A percentile compares a stretch with the other conserved stretches of the same genome.
Conservation (phyloP, 2,329 filamentous ascomycete species). For the Neoarthrinium moseri region DNA sequence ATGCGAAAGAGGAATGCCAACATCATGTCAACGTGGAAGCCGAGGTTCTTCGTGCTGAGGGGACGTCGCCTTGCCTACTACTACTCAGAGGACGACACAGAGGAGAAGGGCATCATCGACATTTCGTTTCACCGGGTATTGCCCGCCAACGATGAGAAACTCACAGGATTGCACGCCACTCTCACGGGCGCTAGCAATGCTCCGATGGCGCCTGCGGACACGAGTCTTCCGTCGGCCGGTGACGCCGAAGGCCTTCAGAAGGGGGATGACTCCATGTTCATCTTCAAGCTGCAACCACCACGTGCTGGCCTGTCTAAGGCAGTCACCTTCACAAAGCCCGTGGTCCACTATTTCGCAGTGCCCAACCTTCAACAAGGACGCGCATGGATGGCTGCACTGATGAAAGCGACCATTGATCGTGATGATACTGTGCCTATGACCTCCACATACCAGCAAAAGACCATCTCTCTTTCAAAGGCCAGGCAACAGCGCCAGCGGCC, state of each 20-base stretch:
- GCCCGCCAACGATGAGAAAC: conserved; percentile 84
- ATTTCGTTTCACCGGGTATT: conserved; percentile 98
- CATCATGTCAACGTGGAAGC: conserved; percentile 97
- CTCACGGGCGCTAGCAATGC: conserved; percentile 81
- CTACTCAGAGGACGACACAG: conserved; percentile 87
- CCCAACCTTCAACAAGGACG: conserved; percentile 85
- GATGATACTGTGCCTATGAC: conserved; percentile 78
- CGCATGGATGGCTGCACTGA: conserved; percentile 96
- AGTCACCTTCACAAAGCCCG: conserved; percentile 96
- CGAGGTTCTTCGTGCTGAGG: conserved; percentile 90
- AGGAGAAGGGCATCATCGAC: conserved; percentile 94
- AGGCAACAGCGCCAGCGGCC: conserved; percentile 85
- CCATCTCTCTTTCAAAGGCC: conserved; percentile 88
- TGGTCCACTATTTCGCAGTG: conserved; percentile 96
- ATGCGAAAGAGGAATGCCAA: conserved; percentile 99
- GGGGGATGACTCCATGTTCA: conserved; percentile 77
- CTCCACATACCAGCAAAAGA: conserved; percentile 95
- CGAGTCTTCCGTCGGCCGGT: conserved; percentile 44
- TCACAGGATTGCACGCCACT: conserved; percentile 88
- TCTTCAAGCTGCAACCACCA: conserved; percentile 95
- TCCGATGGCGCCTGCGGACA: conserved; percentile 52
- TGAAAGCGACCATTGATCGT: conserved; percentile 98
- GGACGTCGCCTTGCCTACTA: conserved; percentile 92
- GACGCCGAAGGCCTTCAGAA: conserved; percentile 36
- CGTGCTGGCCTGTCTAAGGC: conserved; percentile 83